phyloP scores from a whole-genome alignment of 345 rosid genomes.

The Balakata baccata region DNA sequence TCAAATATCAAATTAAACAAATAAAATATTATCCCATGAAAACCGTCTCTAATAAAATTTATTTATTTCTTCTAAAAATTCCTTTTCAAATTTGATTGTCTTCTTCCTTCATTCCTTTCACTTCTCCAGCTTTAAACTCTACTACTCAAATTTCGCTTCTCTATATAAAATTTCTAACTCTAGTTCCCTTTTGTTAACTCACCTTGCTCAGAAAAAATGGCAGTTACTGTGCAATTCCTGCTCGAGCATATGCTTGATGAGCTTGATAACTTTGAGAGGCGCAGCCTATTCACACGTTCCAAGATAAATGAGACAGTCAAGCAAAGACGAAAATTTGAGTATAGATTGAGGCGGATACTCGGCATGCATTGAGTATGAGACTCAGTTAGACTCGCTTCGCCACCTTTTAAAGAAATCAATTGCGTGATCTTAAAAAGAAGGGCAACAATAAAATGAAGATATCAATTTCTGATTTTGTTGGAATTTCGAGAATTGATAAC shows the following conservation, averaged over 20 bases:
- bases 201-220: constrained; percentile 41
- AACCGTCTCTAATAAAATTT: too few relatives aligned
- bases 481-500: constrained; percentile 59
- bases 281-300: constrained; percentile 58
- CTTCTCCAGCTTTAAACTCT: not conserved
- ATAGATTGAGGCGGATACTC: constrained; percentile 76
- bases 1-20: too few relatives aligned
- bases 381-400: constrained; percentile 68
- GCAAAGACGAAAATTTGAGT: constrained; percentile 88
- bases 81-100: not conserved
- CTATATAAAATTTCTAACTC: constrained; percentile 23
- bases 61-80: too few relatives aligned
- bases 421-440: constrained; percentile 27
- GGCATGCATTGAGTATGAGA: constrained; percentile 79
- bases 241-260: constrained; percentile 94
- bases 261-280: constrained; percentile 80
- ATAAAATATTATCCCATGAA: too few relatives aligned
- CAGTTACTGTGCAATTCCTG: constrained; percentile 89
- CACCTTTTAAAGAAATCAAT: constrained; percentile 61
- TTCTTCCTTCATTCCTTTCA: not conserved
- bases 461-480: constrained; percentile 63
- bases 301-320: constrained; percentile 83
- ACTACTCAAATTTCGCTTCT: not conserved
- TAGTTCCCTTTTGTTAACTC: not conserved
- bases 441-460: constrained; percentile 41